These are phyloP conservation scores for Balansia obtecta DNA, from an alignment of 2,329 filamentous ascomycete genomes.

Conservation along the genomic window DNA sequence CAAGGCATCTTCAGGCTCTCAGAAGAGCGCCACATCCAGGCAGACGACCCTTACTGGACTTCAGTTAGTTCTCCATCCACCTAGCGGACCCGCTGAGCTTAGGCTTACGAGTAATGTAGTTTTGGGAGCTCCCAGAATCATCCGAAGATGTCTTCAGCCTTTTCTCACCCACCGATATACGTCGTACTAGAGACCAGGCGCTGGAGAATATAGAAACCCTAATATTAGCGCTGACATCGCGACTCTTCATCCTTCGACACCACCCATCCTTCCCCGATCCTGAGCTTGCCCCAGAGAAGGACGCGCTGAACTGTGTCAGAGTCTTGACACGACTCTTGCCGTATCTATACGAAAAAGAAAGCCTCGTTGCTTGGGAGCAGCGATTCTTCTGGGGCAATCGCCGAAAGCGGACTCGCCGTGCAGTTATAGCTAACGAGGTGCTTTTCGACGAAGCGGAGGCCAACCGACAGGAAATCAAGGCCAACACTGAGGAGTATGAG, in stretches of 20 bases:
- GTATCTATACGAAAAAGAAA: constrained; percentile 82
- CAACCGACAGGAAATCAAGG: constrained; percentile 33
- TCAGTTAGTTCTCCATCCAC: constrained; percentile 47
- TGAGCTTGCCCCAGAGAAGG: constrained; percentile 70
- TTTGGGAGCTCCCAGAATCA: constrained; percentile 94
- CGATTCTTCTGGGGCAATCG: constrained; percentile 81
- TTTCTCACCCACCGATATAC: constrained; percentile 80
- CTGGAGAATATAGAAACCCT: constrained; percentile 84
- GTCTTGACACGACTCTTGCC: constrained; percentile 82
- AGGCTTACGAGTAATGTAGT: constrained; percentile 38
- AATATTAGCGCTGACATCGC: constrained; percentile 69
- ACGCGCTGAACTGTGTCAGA: constrained; percentile 91
- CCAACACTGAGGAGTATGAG: constrained; percentile 54
- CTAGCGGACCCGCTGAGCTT: neutral
- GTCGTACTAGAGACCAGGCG: constrained; percentile 73
- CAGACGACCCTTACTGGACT: constrained; percentile 86
- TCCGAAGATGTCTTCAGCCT: constrained; percentile 94
- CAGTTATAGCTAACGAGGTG: constrained; percentile 57
- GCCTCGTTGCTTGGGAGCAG: constrained; percentile 75
- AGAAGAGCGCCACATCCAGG: constrained; percentile 77
- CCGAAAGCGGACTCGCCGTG: constrained; percentile 57
- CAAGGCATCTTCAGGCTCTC: constrained; percentile 94
- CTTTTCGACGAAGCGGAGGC: constrained; percentile 67
- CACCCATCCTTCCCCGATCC: constrained; percentile 84
- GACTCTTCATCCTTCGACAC: constrained; percentile 69